These are phyloP conservation scores for Fusarium sp. DNA, from an alignment of 2,329 filamentous ascomycete genomes.

Conservation along the genomic window DNA sequence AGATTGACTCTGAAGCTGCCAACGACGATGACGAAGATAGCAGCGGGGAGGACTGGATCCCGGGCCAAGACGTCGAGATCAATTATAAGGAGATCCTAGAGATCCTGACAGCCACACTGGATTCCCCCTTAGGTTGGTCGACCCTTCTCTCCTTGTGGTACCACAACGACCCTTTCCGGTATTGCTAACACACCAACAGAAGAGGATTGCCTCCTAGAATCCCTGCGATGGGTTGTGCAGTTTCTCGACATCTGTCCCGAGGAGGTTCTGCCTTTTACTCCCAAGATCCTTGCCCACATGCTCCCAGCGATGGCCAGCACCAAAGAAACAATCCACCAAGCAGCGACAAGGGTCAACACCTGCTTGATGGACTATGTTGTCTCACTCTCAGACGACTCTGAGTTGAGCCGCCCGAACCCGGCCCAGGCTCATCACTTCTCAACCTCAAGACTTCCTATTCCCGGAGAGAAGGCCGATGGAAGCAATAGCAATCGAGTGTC, in stretches of 20 bases:
- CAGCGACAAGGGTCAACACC: slow-evolving; percentile 88
- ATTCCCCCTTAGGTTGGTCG: slow-evolving; percentile 78
- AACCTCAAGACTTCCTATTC: slow-evolving; percentile 57
- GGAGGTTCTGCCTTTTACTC: slow-evolving; percentile 94
- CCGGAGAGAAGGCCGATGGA: slow-evolving; percentile 60
- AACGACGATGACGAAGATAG: slow-evolving; percentile 71
- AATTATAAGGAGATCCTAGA: slow-evolving; percentile 93
- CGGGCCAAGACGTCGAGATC: slow-evolving; percentile 95
- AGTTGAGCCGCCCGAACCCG: slow-evolving; percentile 44
- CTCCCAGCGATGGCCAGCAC: slow-evolving; percentile 94
- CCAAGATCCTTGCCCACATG: slow-evolving; percentile 89
- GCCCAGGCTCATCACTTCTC: slow-evolving; percentile 46
- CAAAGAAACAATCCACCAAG: slow-evolving; percentile 88
- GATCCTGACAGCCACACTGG: slow-evolving; percentile 89
- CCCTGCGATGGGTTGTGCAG: slow-evolving; percentile 92
- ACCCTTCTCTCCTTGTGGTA: neutral
- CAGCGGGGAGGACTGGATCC: slow-evolving; percentile 93
- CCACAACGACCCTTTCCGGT: neutral
- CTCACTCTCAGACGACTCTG: slow-evolving; percentile 80
- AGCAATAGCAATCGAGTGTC: slow-evolving; percentile 64
- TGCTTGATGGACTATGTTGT: slow-evolving; percentile 96
- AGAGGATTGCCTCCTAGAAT: slow-evolving; percentile 91
- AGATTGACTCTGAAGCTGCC: slow-evolving; percentile 68
- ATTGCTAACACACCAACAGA: slow-evolving; percentile 63
- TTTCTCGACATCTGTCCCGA: slow-evolving; percentile 98